phyloP scores from a whole-genome alignment of 148 eudicot genomes.

The Euryodendron excelsum region DNA sequence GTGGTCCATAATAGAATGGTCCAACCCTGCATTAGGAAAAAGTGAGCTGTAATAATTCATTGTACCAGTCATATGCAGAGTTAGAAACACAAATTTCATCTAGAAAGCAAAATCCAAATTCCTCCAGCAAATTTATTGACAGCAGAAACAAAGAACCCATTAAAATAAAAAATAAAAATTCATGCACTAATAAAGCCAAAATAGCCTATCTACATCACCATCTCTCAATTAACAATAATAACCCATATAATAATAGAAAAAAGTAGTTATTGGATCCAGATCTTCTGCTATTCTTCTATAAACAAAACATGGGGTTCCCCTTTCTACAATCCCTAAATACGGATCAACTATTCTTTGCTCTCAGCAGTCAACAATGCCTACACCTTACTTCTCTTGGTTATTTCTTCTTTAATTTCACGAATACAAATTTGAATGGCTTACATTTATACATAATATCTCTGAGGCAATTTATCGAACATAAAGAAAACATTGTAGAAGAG shows the following conservation, averaged over 20 bases:
- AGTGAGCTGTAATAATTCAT: no score
- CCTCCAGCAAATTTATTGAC: not conserved
- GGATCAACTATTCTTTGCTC: conserved; percentile 15
- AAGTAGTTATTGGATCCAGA: conserved; percentile 48
- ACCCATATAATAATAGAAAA: conserved; percentile 10
- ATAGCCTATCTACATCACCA: conserved; percentile 35
- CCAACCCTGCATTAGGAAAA: no score
- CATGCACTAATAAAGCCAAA: conserved; percentile 16
- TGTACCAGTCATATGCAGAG: no score
- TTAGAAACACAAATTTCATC: not conserved
- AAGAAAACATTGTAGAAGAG: no score
- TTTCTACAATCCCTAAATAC: conserved; percentile 74
- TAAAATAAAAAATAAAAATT: no score
- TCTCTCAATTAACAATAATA: conserved; percentile 27
- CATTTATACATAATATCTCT: no score
- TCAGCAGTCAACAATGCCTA: conserved; percentile 46
- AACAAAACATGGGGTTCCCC: conserved; percentile 96
- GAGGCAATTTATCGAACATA: no score
- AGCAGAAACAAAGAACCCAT: conserved; percentile 4
- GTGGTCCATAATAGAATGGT: no score
- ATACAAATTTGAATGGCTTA: no score
- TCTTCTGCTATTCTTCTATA: conserved; percentile 54
- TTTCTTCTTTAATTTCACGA: no score
- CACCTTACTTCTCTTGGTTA: no score
- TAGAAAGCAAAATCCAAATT: conserved; percentile 12